A percentile compares a stretch with the other conserved stretches of the same genome.
Conservation (phyloP, 1,284 basidiomycete species). For the Apiotrichum siamense region DNA sequence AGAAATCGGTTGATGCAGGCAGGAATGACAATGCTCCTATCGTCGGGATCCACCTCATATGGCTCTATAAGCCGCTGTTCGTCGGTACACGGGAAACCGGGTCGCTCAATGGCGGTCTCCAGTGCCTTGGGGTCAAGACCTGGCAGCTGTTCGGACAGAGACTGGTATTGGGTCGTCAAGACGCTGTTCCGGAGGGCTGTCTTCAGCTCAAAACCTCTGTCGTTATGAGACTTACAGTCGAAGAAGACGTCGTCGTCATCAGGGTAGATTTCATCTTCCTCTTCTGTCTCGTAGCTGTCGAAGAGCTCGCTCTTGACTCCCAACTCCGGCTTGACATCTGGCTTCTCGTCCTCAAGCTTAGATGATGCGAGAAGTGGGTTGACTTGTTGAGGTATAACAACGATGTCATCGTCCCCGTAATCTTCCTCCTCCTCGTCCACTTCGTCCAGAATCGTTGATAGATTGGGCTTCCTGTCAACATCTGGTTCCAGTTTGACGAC, state of each 20-base stretch:
- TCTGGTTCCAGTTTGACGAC: not conserved
- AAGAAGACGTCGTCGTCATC: constrained; percentile 6
- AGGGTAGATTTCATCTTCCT: not conserved
- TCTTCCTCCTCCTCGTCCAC: constrained; percentile 23
- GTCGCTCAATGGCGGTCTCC: constrained; percentile 9
- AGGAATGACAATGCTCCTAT: constrained; percentile 38
- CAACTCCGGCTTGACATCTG: constrained; percentile 10
- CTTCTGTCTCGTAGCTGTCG: too few species aligned
- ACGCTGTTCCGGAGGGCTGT: too few species aligned
- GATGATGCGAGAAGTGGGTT: not conserved
- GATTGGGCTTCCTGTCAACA: too few species aligned
- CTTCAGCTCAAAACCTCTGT: not conserved
- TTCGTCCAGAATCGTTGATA: constrained; percentile 5
- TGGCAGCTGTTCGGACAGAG: not conserved
- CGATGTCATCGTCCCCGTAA: constrained; percentile 12
- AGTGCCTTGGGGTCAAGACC: not conserved
- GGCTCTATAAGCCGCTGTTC: constrained; percentile 22
- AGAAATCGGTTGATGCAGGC: constrained; percentile 50
- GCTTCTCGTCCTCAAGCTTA: not conserved
- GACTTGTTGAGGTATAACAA: not conserved
- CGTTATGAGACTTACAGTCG: not conserved
- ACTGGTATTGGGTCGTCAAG: not conserved
- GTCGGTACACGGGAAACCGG: constrained; percentile 16
- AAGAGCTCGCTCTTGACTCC: constrained; percentile 25
- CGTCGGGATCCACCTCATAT: constrained; percentile 20